Evolutionary conservation across 176 grass and related monocot species (phyloP).

Genomic region (maize (Zea mays)): DNA sequence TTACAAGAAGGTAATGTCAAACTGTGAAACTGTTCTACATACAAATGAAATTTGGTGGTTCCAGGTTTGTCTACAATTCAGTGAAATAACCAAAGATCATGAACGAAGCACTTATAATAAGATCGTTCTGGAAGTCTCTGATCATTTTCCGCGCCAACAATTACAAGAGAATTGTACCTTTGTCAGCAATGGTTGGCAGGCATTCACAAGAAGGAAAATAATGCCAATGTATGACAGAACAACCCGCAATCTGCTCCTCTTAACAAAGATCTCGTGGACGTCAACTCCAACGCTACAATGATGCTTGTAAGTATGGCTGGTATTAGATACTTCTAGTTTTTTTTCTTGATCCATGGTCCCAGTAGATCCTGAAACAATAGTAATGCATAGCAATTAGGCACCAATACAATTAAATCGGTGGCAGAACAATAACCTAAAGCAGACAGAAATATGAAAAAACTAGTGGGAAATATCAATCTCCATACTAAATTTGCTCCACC

Average conservation of each 20-base stretch:
- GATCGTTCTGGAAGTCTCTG: conserved; percentile 1
- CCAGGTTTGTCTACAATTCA: background rate
- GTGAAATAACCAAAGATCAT: conserved; percentile 3
- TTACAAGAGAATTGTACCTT: conserved; percentile 44
- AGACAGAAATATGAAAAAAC: background rate
- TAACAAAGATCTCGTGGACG: conserved; percentile 64
- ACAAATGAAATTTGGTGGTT: background rate
- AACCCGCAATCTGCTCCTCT: conserved; percentile 53
- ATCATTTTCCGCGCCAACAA: background rate
- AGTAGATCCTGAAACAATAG: conserved; percentile 1
- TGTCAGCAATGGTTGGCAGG: conserved; percentile 36
- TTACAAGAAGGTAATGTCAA: background rate
- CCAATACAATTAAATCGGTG: conserved; percentile 7
- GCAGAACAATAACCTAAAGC: background rate
- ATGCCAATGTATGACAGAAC: conserved; percentile 55
- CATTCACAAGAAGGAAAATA: conserved; percentile 47
- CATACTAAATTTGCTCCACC: background rate
- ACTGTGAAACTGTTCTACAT: background rate
- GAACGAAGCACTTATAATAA: background rate
- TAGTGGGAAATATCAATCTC: too few relatives aligned
- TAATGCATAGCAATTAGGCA: conserved; percentile 13
- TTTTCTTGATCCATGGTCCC: conserved; percentile 41
- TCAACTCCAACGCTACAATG: conserved; percentile 45
- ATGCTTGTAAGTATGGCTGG: conserved; percentile 47
- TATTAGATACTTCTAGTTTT: conserved; percentile 16